Base-by-base conservation (phyloP, 768 basidiomycete genomes). In the Tylopilus cervinicoccineus region DNA sequence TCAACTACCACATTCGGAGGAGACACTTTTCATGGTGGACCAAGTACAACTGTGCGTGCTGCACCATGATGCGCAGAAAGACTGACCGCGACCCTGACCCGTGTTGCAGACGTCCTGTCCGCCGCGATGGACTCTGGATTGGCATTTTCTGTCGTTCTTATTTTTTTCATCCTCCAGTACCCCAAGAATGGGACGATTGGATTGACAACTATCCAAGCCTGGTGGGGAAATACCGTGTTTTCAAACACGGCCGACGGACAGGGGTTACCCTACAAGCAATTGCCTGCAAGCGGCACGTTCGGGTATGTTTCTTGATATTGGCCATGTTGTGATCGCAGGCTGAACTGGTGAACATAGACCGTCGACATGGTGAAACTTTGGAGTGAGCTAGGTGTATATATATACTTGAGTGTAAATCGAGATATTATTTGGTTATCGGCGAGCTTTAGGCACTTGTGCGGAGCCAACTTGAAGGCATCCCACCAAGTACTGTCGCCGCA, bases 101-200 rank as follows among this genome's bases (percentile, higher is more conserved):
- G 33, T 40, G 26, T n/a, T 13, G 12, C 44, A 75, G 74, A 85
- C 53, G 79, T 86, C 17, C 65, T 87, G n/a, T 86, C 84, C 7
- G 83, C 84, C 10, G 86, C 82, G 4, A 57, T 88, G 55, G 86
- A 86, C 55, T 76, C 85, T 13, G 84, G 86, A n/a, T 70, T 85
- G 9, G 83, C 84, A 0, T 54, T 86, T 16, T 66, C 75, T 19
- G 65, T 76, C 4, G 66, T 86, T 22, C 20, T 80, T 39, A 75
- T 84, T 34, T 84, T 80, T 69, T 83, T 84, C 63, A 54, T 60
- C 31, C 70, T 86, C n/a, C 80, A 88, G 64, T 86, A 79, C 56
- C 86, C 85, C 2, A 53, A 53, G 48, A 74, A 84, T 47, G 84
- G 84, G 4, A 66, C 65, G 11, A 84, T 88, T 52, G 86, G 83